phyloP scores from a whole-genome alignment of 1,139 yeast species.

The Geotrichum phurueaensis region DNA sequence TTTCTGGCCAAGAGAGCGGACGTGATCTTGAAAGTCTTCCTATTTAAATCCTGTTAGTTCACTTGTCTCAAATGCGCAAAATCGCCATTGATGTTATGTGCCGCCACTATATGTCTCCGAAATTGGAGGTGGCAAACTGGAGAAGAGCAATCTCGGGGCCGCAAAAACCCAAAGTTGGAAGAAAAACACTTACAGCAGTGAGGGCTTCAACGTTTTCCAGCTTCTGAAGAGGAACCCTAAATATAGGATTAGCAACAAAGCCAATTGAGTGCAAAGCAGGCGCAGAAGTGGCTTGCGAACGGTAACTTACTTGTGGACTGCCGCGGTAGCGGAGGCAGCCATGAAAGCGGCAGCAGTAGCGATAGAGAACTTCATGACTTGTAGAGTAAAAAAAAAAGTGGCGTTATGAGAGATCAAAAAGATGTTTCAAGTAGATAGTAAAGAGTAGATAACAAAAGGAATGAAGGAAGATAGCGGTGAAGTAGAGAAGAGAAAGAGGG shows the following conservation, averaged over 20 bases:
- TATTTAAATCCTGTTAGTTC: constrained; percentile 7
- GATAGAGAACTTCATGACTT: constrained; percentile 24
- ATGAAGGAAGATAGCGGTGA: background rate
- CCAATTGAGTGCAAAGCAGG: constrained; percentile 1
- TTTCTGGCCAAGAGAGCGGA: constrained; percentile 65
- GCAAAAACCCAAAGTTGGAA: background rate
- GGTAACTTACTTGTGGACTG: constrained; percentile 33
- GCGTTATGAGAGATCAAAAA: background rate
- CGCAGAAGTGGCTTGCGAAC: background rate
- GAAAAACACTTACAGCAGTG: constrained; percentile 40
- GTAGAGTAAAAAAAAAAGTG: background rate
- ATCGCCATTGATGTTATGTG: background rate
- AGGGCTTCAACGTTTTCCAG: constrained; percentile 57
- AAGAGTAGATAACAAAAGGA: background rate
- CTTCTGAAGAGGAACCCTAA: constrained; percentile 53
- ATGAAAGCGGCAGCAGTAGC: constrained; percentile 49
- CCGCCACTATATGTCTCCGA: background rate
- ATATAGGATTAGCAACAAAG: background rate
- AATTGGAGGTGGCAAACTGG: background rate
- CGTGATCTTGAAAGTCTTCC: constrained; percentile 51
- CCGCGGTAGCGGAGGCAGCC: constrained; percentile 46
- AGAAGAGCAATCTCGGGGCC: background rate
- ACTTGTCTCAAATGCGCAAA: background rate
- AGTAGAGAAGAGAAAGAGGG: background rate
- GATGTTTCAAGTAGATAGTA: background rate